Conservation (phyloP, 2,329 filamentous ascomycete genomes). For the Emergomyces africanus region DNA sequence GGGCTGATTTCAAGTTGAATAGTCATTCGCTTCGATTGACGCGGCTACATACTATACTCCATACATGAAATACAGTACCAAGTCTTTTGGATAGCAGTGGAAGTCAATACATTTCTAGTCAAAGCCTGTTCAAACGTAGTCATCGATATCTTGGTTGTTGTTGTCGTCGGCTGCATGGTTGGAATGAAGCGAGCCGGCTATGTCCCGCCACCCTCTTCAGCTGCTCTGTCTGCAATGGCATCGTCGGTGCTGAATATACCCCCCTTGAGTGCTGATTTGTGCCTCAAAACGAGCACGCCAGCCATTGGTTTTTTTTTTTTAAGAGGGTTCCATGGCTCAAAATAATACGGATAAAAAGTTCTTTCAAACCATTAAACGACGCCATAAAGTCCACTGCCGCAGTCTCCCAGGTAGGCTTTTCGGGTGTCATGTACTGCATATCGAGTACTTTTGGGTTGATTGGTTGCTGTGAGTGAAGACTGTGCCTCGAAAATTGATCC, state of each 20-base stretch:
- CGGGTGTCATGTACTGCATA: neutral
- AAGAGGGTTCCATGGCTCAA: neutral
- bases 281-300: neutral
- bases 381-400: neutral
- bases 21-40: too few relatives aligned
- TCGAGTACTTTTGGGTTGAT: conserved; percentile 2
- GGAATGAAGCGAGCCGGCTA: neutral
- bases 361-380: conserved; percentile 3
- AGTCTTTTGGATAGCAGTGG: neutral
- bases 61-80: neutral
- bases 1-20: too few relatives aligned
- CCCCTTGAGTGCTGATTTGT: neutral
- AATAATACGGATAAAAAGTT: neutral
- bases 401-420: neutral
- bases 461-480: neutral
- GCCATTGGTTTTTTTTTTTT: too few relatives aligned
- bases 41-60: too few relatives aligned
- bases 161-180: neutral
- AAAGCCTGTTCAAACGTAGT: neutral
- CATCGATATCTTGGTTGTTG: neutral
- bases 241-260: neutral
- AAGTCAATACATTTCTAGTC: neutral
- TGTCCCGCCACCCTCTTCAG: neutral
- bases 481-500: neutral
- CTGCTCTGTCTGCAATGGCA: too few relatives aligned